A percentile compares a stretch with the other conserved stretches of the same genome.
Evolutionary conservation across 208 protist species (phyloP).

Genomic region (Trypanosoma melophagium): DNA sequence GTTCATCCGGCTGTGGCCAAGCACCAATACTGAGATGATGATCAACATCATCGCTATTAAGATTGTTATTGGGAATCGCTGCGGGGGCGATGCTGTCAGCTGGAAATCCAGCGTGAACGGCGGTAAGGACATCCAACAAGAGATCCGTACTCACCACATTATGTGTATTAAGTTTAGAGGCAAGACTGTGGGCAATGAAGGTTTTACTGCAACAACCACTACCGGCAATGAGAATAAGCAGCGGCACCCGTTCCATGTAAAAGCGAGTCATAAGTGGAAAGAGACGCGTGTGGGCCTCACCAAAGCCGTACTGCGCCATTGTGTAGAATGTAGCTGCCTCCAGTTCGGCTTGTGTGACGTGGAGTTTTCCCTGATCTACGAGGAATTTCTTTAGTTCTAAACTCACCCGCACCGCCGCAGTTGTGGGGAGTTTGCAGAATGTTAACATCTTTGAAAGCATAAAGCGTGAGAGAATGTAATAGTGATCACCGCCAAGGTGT

Average conservation of each 20-base stretch:
- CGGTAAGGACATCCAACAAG: slow-evolving; percentile 35
- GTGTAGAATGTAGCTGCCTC: slow-evolving; percentile 27
- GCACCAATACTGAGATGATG: neutral
- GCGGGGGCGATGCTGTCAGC: neutral
- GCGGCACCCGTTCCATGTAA: slow-evolving; percentile 44
- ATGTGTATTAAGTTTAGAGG: slow-evolving; percentile 46
- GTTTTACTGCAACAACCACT: slow-evolving; percentile 45
- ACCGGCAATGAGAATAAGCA: slow-evolving; percentile 54
- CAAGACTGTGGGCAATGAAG: slow-evolving; percentile 40
- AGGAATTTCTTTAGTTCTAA: slow-evolving; percentile 60
- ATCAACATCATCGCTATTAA: neutral
- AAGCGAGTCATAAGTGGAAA: slow-evolving; percentile 52
- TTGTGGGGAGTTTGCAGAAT: slow-evolving; percentile 51
- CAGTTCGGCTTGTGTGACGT: slow-evolving; percentile 50
- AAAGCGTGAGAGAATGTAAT: slow-evolving; percentile 70
- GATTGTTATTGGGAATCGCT: no score
- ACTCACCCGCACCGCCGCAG: slow-evolving; percentile 46
- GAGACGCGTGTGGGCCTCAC: slow-evolving; percentile 27
- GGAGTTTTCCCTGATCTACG: slow-evolving; percentile 37
- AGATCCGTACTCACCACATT: slow-evolving; percentile 55
- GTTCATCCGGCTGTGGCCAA: slow-evolving; percentile 3
- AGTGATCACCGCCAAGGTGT: slow-evolving; percentile 42
- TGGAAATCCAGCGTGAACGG: slow-evolving; percentile 22
- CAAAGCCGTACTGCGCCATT: slow-evolving; percentile 40
- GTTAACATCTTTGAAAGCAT: slow-evolving; percentile 65